Conservation (phyloP, 257 asterid genomes). For the Handroanthus guayacan region DNA sequence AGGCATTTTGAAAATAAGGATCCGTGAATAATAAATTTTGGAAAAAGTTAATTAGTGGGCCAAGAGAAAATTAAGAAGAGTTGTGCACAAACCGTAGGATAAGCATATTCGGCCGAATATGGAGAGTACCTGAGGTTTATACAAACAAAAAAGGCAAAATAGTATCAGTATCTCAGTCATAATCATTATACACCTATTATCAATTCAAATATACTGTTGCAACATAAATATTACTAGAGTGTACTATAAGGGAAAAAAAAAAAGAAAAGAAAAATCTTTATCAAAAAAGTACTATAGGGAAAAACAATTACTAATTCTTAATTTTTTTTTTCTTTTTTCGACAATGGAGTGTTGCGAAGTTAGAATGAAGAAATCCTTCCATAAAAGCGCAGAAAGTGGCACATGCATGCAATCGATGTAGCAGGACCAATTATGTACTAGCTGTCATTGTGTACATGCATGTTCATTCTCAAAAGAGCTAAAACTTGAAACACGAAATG, state of each 20-base stretch:
- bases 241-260: neutral
- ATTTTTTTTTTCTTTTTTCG: no score
- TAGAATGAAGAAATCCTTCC: no score
- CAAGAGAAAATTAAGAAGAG: conserved; percentile 16
- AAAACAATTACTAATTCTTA: no score
- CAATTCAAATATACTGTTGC: neutral
- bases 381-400: no score
- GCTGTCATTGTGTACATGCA: conserved; percentile 9
- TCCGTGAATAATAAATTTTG: neutral
- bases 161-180: conserved; percentile 29
- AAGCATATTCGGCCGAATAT: conserved; percentile 58
- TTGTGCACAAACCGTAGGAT: conserved; percentile 77
- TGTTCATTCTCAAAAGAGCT: conserved; percentile 16
- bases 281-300: no score
- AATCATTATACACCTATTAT: neutral
- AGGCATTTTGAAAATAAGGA: no score
- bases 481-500: conserved; percentile 28
- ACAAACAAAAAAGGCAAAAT: conserved; percentile 15
- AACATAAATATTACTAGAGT: neutral
- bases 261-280: neutral
- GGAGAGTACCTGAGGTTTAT: conserved; percentile 80
- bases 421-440: conserved; percentile 28
- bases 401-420: neutral
- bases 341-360: no score
- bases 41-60: neutral